Evolutionary conservation across 345 rosid species (phyloP).

Genomic region (Citrus australasica): DNA sequence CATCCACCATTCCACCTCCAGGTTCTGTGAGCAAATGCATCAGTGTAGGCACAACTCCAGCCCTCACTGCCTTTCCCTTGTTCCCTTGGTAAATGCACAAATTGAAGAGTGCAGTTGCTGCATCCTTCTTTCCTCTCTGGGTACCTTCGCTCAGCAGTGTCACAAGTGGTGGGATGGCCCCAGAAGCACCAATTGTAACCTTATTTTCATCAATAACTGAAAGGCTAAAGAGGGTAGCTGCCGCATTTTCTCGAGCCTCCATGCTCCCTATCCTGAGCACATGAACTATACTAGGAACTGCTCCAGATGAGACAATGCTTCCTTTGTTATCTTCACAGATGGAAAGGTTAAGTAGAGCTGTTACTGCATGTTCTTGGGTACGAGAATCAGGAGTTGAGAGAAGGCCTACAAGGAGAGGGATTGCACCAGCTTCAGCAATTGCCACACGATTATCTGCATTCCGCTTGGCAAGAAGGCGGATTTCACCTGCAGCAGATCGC

Average conservation of each 20-base stretch:
- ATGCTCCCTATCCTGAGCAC: conserved; percentile 97
- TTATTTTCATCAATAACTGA: conserved; percentile 93
- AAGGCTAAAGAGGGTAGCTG: conserved; percentile 95
- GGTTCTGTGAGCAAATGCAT: conserved; percentile 66
- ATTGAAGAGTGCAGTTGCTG: conserved; percentile 97
- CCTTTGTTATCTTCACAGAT: conserved; percentile 97
- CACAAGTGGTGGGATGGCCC: conserved; percentile 91
- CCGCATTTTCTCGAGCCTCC: conserved; percentile 99
- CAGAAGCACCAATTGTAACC: conserved; percentile 78
- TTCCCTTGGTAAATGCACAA: conserved; percentile 97
- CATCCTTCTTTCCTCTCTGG: conserved; percentile 96
- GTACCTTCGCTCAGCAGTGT: conserved; percentile 81
- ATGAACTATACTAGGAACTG: conserved; percentile 90
- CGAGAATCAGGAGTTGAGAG: conserved; percentile 83
- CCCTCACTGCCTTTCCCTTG: conserved; percentile 94
- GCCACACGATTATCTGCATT: conserved; percentile 97
- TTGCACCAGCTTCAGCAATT: conserved; percentile 98
- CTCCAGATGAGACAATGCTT: conserved; percentile 76
- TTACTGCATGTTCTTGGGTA: conserved; percentile 93
- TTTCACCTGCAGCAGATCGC: conserved; percentile 82
- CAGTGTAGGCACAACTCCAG: conserved; percentile 73
- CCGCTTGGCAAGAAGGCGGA: conserved; percentile 96
- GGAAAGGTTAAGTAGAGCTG: conserved; percentile 93
- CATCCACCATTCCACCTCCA: conserved; percentile 78
- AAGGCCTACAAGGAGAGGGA: conserved; percentile 82